phyloP scores from a whole-genome alignment of 495 filamentous ascomycete genomes.

The Hyaloscypha finlandica region DNA sequence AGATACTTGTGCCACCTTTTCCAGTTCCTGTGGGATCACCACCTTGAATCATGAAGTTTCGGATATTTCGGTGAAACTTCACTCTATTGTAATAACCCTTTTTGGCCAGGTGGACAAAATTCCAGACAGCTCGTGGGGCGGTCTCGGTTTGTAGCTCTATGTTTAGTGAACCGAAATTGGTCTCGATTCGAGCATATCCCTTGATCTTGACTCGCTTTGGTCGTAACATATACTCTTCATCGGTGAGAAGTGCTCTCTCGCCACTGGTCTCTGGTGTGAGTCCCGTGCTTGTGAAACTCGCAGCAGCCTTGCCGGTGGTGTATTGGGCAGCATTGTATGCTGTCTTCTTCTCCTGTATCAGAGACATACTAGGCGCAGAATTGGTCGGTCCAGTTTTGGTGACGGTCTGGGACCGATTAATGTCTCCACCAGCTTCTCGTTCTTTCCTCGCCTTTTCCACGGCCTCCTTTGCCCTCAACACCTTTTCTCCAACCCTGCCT shows the following conservation, averaged over 20 bases:
- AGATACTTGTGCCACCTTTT: slow-evolving; percentile 80
- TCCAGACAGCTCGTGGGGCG: slow-evolving; percentile 93
- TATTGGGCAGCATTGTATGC: slow-evolving; percentile 86
- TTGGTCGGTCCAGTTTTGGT: slow-evolving; percentile 39
- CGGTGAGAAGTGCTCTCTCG: slow-evolving; percentile 80
- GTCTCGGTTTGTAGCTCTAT: slow-evolving; percentile 89
- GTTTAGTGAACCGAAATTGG: slow-evolving; percentile 78
- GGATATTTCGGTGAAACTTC: slow-evolving; percentile 88
- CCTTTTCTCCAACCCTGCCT: slow-evolving; percentile 78
- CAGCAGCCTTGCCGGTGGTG: slow-evolving; percentile 90
- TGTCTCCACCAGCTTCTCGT: slow-evolving; percentile 47
- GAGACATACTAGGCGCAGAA: slow-evolving; percentile 31
- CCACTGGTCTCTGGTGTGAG: slow-evolving; percentile 86
- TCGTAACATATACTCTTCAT: slow-evolving; percentile 95
- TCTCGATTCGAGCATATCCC: slow-evolving; percentile 88
- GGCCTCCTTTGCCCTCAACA: slow-evolving; percentile 88
- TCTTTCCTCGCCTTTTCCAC: slow-evolving; percentile 76
- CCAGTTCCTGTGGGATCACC: slow-evolving; percentile 93
- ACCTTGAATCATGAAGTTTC: slow-evolving; percentile 97
- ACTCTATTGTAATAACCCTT: slow-evolving; percentile 86
- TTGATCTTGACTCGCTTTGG: slow-evolving; percentile 83
- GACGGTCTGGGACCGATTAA: slow-evolving; percentile 51
- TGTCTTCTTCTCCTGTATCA: slow-evolving; percentile 49
- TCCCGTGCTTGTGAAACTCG: slow-evolving; percentile 92
- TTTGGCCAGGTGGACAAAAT: slow-evolving; percentile 87